phyloP scores from a whole-genome alignment of 140 eudicot species.

The Flaveria floridana region DNA sequence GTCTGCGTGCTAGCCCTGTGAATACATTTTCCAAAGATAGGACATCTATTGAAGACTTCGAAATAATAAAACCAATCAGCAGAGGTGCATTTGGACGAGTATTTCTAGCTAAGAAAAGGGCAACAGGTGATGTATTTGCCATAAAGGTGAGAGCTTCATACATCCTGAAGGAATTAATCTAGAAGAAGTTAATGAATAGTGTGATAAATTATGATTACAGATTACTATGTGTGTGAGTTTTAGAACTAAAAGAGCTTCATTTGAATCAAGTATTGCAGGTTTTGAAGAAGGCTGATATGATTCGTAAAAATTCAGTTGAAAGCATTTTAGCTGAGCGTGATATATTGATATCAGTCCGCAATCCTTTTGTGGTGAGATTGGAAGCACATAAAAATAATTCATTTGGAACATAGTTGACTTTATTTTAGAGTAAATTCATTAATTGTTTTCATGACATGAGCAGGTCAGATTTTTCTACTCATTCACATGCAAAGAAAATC shows the following conservation, averaged over 20 bases:
- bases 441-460: conserved; percentile 36
- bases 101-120: conserved; percentile 89
- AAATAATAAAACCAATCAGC: conserved; percentile 95
- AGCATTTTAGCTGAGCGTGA: conserved; percentile 97
- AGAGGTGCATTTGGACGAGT: conserved; percentile 99
- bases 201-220: conserved; percentile 2
- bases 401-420: conserved; percentile 5
- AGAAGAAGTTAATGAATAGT: neutral
- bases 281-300: conserved; percentile 96
- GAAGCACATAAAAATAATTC: conserved; percentile 10
- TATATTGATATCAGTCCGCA: conserved; percentile 88
- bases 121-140: conserved; percentile 98
- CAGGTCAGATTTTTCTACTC: conserved; percentile 99
- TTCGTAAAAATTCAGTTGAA: conserved; percentile 97
- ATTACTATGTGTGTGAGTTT: neutral
- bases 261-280: conserved; percentile 54
- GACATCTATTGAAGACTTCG: conserved; percentile 97
- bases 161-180: conserved; percentile 20
- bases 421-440: conserved; percentile 30
- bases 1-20: conserved; percentile 93
- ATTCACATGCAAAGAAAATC: conserved; percentile 97
- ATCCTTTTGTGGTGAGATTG: conserved; percentile 92
- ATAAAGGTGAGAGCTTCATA: conserved; percentile 67
- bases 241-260: conserved; percentile 28
- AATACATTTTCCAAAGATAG: conserved; percentile 78